Percentiles rank a stretch among this genome's conserved stretches.
Conservation (phyloP, 2,329 filamentous ascomycete genomes). For the Metarhizium rileyi region DNA sequence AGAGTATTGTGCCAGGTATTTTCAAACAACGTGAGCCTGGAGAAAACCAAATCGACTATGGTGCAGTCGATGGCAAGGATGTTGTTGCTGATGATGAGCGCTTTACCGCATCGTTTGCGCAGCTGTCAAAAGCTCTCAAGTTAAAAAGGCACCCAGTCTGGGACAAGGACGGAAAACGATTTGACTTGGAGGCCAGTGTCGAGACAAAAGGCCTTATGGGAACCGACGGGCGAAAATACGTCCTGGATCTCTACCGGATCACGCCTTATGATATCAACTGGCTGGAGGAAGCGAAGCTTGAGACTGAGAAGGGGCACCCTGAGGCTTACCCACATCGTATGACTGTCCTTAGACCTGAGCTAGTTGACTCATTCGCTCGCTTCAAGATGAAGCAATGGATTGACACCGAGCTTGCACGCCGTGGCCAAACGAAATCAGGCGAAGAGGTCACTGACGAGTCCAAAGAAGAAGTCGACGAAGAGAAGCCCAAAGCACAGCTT, state of each 20-base stretch:
- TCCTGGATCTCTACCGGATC: conserved; percentile 91
- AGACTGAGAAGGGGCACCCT: conserved; percentile 30
- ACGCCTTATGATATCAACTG: conserved; percentile 85
- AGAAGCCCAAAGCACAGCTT: conserved; percentile 43
- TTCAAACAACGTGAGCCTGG: conserved; percentile 97
- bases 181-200: conserved; percentile 89
- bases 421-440: conserved; percentile 29
- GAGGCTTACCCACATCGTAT: conserved; percentile 83
- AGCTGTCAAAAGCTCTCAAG: conserved; percentile 80
- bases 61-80: conserved; percentile 94
- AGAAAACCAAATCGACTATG: conserved; percentile 98
- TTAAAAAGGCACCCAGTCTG: conserved; percentile 95
- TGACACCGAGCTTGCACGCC: conserved; percentile 62
- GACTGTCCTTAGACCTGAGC: conserved; percentile 83
- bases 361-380: conserved; percentile 79
- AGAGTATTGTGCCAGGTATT: conserved; percentile 96
- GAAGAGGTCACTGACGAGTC: conserved; percentile 25
- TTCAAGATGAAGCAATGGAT: conserved; percentile 85
- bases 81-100: conserved; percentile 83
- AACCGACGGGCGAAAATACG: conserved; percentile 92
- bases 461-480: conserved; percentile 23
- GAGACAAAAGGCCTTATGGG: conserved; percentile 97
- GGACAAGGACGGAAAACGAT: conserved; percentile 89
- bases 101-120: conserved; percentile 76
- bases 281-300: conserved; percentile 64